Evolutionary conservation across 2,329 filamentous ascomycete species (phyloP).

Genomic region (Trichoderma koningii): DNA sequence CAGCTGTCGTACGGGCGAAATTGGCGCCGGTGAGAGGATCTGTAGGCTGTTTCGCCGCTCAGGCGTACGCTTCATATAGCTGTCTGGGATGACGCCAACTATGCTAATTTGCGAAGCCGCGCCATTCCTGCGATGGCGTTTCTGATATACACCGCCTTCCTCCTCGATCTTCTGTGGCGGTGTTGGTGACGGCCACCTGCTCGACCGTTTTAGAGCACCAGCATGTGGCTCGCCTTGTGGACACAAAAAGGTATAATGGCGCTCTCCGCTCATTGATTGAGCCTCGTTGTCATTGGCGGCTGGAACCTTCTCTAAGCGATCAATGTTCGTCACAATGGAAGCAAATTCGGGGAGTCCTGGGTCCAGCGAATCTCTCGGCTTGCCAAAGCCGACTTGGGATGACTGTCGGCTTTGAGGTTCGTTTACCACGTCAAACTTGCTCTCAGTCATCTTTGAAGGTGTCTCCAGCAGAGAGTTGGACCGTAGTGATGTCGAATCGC

Average conservation of each 20-base stretch:
- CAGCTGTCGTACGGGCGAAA: slow-evolving; percentile 49
- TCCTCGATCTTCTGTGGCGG: not conserved
- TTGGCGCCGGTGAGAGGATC: slow-evolving; percentile 51
- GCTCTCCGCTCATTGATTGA: not conserved
- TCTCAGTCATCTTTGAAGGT: slow-evolving; percentile 23
- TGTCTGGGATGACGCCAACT: slow-evolving; percentile 24
- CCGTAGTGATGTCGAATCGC: not conserved
- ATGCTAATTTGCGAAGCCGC: slow-evolving; percentile 33
- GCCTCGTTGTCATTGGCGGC: slow-evolving; percentile 28
- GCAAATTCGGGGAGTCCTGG: slow-evolving; percentile 36
- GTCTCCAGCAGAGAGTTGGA: not conserved
- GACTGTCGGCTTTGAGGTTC: slow-evolving; percentile 13
- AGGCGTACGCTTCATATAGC: slow-evolving; percentile 11
- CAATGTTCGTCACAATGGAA: slow-evolving; percentile 37
- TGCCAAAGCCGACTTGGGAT: slow-evolving; percentile 27
- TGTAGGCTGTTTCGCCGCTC: slow-evolving; percentile 32
- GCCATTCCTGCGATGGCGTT: slow-evolving; percentile 35
- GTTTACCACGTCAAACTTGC: not conserved
- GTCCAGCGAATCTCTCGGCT: slow-evolving; percentile 30
- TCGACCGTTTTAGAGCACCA: not conserved
- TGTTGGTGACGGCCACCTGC: slow-evolving; percentile 16
- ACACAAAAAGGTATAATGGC: not conserved
- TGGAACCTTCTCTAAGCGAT: slow-evolving; percentile 34
- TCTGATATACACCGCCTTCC: slow-evolving; percentile 21
- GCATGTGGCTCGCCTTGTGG: not conserved